Conservation (phyloP, 2,329 filamentous ascomycete genomes). For the Tolypocladium nubicola region DNA sequence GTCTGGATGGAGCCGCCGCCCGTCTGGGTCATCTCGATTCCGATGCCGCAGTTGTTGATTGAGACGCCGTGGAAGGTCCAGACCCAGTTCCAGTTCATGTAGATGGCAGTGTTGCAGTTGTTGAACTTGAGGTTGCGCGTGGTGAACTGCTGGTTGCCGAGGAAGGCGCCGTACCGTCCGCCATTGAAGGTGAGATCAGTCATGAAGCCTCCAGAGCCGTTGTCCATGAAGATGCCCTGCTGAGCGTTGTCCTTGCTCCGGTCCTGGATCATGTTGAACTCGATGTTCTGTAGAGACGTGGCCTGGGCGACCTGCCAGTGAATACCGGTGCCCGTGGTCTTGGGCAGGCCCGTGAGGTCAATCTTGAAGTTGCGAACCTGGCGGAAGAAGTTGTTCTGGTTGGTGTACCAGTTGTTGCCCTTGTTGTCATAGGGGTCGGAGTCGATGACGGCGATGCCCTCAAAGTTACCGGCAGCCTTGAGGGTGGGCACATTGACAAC, state of each 20-base stretch:
- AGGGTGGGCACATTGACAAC: conserved; percentile 60
- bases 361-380: conserved; percentile 75
- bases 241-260: conserved; percentile 54
- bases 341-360: conserved; percentile 58
- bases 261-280: conserved; percentile 67
- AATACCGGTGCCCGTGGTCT: conserved; percentile 55
- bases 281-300: conserved; percentile 69
- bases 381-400: conserved; percentile 78
- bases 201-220: conserved; percentile 78
- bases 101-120: conserved; percentile 71
- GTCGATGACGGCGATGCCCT: conserved; percentile 83
- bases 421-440: conserved; percentile 67
- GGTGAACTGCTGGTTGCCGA: conserved; percentile 83
- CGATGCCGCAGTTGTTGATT: conserved; percentile 66
- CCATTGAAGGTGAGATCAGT: conserved; percentile 75
- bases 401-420: conserved; percentile 66
- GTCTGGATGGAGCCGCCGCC: conserved; percentile 48
- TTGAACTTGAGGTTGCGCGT: conserved; percentile 76
- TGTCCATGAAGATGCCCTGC: conserved; percentile 75
- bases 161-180: conserved; percentile 65
- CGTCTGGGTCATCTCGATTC: conserved; percentile 62
- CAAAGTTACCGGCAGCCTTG: conserved; percentile 61
- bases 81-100: conserved; percentile 87
- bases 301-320: conserved; percentile 84
- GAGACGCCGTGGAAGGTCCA: conserved; percentile 70